These are phyloP conservation scores for Russula dissimulans DNA, from an alignment of 768 basidiomycete species.

Conservation along the genomic window DNA sequence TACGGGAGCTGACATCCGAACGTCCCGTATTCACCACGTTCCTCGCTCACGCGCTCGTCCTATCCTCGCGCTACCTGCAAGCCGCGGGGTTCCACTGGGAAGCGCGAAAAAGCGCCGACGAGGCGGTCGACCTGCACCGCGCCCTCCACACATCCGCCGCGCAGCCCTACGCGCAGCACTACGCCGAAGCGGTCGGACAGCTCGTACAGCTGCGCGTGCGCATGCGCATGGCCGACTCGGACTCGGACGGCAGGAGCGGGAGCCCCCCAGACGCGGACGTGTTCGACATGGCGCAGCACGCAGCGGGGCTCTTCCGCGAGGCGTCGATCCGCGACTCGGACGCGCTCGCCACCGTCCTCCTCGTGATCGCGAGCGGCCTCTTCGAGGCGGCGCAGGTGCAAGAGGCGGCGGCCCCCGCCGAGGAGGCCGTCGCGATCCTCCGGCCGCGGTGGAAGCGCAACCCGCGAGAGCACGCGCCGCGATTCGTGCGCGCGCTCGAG, in stretches of 20 bases:
- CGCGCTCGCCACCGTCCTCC: constrained; percentile 2
- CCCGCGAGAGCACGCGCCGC: background rate
- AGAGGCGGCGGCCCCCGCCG: background rate
- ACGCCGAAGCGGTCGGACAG: constrained; percentile 10
- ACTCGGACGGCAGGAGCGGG: background rate
- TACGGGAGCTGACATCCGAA: constrained; percentile 3
- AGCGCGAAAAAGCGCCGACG: constrained; percentile 7
- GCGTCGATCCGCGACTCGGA: constrained; percentile 1
- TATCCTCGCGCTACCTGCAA: constrained; percentile 7
- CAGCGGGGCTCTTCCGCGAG: constrained; percentile 9
- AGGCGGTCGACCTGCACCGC: background rate
- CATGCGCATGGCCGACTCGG: no score
- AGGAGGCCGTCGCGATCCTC: constrained; percentile 4
- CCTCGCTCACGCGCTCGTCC: background rate
- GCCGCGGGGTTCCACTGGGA: constrained; percentile 4
- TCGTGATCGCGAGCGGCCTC: background rate
- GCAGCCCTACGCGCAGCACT: background rate
- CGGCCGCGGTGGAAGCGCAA: background rate
- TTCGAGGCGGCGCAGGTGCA: background rate
- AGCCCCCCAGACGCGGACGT: background rate
- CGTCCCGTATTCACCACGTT: constrained; percentile 1
- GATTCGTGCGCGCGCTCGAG: constrained; percentile 4
- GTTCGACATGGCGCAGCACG: constrained; percentile 12
- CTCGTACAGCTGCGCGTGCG: background rate
- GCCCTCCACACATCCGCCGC: constrained; percentile 5